phyloP scores from a whole-genome alignment of 495 filamentous ascomycete genomes.

The Haplographium delicatum region DNA sequence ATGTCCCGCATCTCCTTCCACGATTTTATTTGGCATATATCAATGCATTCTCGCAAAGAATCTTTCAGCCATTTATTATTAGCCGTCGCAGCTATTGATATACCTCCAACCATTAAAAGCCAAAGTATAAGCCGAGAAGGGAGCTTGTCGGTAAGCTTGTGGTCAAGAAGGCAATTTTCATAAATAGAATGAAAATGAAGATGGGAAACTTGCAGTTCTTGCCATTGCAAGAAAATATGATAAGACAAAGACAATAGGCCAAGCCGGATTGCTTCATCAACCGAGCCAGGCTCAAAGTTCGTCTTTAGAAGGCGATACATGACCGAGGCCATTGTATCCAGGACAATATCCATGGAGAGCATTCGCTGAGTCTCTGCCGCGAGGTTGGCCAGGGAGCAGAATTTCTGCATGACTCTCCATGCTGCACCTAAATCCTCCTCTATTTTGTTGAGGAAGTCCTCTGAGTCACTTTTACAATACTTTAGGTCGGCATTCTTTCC shows the following conservation, averaged over 20 bases:
- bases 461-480: background rate
- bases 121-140: background rate
- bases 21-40: background rate
- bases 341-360: background rate
- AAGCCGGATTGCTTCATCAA: background rate
- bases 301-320: background rate
- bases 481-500: background rate
- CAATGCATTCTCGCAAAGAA: background rate
- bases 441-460: background rate
- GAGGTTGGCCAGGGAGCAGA: background rate
- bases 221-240: background rate
- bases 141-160: background rate
- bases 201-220: background rate
- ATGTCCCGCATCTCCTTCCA: constrained; percentile 1
- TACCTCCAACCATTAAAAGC: background rate
- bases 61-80: constrained; percentile 1
- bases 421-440: background rate
- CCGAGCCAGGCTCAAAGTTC: background rate
- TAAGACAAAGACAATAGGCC: background rate
- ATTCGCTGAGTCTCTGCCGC: background rate
- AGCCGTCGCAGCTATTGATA: background rate
- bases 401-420: background rate
- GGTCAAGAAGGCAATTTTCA: background rate
- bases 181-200: background rate
- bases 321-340: background rate